Percentiles rank a stretch among this genome's conserved stretches.
phyloP scores from a whole-genome alignment of 441 rosid genomes.

The Breynia disticha region DNA sequence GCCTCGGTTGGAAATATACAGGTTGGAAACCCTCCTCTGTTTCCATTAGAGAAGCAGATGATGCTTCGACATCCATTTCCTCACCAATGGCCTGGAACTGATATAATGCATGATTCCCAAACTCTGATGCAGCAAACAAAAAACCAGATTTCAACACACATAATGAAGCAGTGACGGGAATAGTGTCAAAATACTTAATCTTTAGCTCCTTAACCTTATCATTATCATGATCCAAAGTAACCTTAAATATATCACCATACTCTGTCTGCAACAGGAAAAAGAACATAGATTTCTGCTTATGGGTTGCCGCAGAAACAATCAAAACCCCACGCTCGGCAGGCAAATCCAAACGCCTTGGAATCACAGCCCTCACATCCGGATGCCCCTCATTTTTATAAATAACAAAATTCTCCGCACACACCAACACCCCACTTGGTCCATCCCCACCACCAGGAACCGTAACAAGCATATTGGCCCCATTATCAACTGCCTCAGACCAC shows the following conservation, averaged over 20 bases:
- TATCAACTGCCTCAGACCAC: slow-evolving; percentile 92
- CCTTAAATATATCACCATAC: slow-evolving; percentile 88
- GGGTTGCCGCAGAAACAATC: slow-evolving; percentile 81
- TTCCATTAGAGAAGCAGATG: slow-evolving; percentile 81
- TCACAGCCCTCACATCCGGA: slow-evolving; percentile 80
- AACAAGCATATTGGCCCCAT: slow-evolving; percentile 88
- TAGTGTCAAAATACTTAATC: slow-evolving; percentile 88
- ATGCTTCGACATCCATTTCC: slow-evolving; percentile 82
- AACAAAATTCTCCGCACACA: slow-evolving; percentile 93
- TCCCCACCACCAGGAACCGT: slow-evolving; percentile 96
- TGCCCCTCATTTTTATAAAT: slow-evolving; percentile 91
- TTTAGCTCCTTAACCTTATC: slow-evolving; percentile 71
- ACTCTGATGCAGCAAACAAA: slow-evolving; percentile 83
- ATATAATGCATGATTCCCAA: slow-evolving; percentile 88
- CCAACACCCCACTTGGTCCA: slow-evolving; percentile 94
- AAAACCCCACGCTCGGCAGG: slow-evolving; percentile 89
- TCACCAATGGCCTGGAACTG: slow-evolving; percentile 89
- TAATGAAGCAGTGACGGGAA: slow-evolving; percentile 74
- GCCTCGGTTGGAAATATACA: slow-evolving; percentile 82
- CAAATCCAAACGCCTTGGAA: slow-evolving; percentile 85
- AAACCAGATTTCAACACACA: slow-evolving; percentile 88
- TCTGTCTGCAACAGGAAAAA: slow-evolving; percentile 94
- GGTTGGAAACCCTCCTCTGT: slow-evolving; percentile 95
- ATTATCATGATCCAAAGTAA: slow-evolving; percentile 63
- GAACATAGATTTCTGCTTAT: slow-evolving; percentile 80